Percentiles rank a stretch among this genome's conserved stretches.
phyloP scores from a whole-genome alignment of 805 yeast species.

The Kregervanrija delftensis region DNA sequence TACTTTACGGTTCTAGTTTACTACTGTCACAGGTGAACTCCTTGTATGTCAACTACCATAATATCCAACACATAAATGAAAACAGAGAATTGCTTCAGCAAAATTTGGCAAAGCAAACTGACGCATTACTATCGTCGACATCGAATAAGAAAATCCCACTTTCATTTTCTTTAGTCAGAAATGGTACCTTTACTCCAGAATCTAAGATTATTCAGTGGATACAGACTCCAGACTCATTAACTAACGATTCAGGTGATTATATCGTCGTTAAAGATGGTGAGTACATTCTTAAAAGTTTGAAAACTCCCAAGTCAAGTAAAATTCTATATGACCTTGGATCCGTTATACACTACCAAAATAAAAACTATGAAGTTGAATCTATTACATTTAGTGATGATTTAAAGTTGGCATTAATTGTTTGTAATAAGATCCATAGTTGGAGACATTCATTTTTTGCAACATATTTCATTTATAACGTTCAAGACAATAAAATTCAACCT shows the following conservation, averaged over 20 bases:
- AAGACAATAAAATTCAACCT: conserved; percentile 19
- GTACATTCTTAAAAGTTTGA: conserved; percentile 51
- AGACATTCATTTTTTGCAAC: conserved; percentile 64
- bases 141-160: conserved; percentile 21
- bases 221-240: conserved; percentile 37
- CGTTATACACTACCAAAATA: conserved; percentile 33
- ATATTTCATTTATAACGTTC: conserved; percentile 56
- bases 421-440: conserved; percentile 59
- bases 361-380: conserved; percentile 40
- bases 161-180: conserved; percentile 41
- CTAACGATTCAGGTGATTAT: conserved; percentile 61
- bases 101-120: background rate
- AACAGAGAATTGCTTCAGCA: background rate
- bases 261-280: conserved; percentile 39
- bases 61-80: background rate
- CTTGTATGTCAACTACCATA: conserved; percentile 1
- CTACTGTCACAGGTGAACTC: conserved; percentile 9
- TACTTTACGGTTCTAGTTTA: conserved; percentile 21
- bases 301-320: conserved; percentile 37
- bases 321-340: conserved; percentile 43
- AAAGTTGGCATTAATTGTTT: conserved; percentile 47
- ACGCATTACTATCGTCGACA: background rate
- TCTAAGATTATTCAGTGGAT: conserved; percentile 67
- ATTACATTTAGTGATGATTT: conserved; percentile 65
- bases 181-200: conserved; percentile 49